phyloP scores from a whole-genome alignment of 164 flowering plant genomes.

The Umbilicus rupestris region DNA sequence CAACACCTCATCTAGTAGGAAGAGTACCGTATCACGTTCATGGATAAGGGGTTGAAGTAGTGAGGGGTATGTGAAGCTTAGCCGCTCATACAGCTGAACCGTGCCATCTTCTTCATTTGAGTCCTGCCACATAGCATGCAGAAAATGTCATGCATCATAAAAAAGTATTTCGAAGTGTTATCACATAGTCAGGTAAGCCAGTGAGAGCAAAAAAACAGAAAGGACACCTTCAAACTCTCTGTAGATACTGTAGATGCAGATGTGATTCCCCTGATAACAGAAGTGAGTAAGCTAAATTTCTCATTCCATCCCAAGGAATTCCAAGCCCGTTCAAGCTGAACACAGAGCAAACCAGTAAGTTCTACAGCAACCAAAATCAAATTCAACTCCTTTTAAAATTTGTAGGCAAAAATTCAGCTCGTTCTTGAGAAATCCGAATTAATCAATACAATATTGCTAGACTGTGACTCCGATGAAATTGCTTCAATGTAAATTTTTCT shows the following conservation, averaged over 20 bases:
- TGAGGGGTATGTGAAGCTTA: slow-evolving; percentile 68
- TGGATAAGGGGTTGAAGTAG: slow-evolving; percentile 80
- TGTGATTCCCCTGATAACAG: slow-evolving; percentile 64
- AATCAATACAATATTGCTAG: not conserved
- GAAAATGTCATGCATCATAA: not conserved
- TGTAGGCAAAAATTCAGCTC: not conserved
- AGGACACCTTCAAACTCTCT: slow-evolving; percentile 36
- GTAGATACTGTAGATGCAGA: slow-evolving; percentile 34
- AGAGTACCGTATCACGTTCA: slow-evolving; percentile 77
- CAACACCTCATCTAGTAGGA: not conserved
- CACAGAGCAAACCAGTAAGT: not conserved
- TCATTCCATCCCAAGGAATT: slow-evolving; percentile 66
- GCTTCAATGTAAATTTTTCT: not conserved
- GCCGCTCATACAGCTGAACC: slow-evolving; percentile 62
- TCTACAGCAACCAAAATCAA: not conserved
- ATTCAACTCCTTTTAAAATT: not conserved
- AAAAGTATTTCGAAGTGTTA: not conserved
- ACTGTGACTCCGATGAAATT: not conserved
- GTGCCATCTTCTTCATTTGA: slow-evolving; percentile 29
- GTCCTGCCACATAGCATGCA: slow-evolving; percentile 31
- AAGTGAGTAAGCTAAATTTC: slow-evolving; percentile 43
- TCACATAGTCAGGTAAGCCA: not conserved
- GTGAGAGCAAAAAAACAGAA: slow-evolving; percentile 25
- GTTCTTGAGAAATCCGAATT: not conserved
- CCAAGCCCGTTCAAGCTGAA: slow-evolving; percentile 93